phyloP scores from a whole-genome alignment of 768 basidiomycete species.

The Auricularia sp. region DNA sequence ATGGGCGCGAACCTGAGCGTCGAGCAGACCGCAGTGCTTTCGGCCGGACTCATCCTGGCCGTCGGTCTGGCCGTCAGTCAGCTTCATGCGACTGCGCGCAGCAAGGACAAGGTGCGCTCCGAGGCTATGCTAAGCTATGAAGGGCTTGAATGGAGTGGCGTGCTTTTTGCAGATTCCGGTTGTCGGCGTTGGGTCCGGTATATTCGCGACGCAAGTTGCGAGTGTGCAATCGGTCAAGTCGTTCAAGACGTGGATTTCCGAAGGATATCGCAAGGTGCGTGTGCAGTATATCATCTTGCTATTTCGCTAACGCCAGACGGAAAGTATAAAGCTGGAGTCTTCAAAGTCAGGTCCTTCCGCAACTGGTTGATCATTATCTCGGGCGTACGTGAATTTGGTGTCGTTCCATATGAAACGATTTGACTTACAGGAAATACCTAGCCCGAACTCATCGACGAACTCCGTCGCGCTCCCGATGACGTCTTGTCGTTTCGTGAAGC shows the following conservation, averaged over 20 bases:
- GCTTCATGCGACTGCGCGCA: no score
- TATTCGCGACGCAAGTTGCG: background rate
- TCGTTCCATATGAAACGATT: background rate
- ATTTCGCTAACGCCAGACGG: background rate
- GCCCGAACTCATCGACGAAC: conserved; percentile 13
- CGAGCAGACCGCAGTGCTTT: no score
- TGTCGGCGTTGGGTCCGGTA: background rate
- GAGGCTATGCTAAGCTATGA: no score
- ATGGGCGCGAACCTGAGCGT: no score
- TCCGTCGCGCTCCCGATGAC: conserved; percentile 13
- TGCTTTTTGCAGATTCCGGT: background rate
- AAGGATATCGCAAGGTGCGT: conserved; percentile 23
- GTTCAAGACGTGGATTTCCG: conserved; percentile 11
- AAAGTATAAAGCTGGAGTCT: conserved; percentile 17
- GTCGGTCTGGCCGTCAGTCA: no score
- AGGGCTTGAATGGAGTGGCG: no score
- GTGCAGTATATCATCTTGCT: background rate
- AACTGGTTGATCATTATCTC: conserved; percentile 34
- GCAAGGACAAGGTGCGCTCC: no score
- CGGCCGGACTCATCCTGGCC: no score
- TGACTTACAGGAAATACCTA: background rate
- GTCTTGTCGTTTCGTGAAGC: conserved; percentile 9
- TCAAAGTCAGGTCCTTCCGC: conserved; percentile 34
- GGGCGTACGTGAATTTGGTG: conserved; percentile 1
- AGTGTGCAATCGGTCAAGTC: background rate